Conservation (phyloP, 768 basidiomycete species). For the Saitozyma sp. region DNA sequence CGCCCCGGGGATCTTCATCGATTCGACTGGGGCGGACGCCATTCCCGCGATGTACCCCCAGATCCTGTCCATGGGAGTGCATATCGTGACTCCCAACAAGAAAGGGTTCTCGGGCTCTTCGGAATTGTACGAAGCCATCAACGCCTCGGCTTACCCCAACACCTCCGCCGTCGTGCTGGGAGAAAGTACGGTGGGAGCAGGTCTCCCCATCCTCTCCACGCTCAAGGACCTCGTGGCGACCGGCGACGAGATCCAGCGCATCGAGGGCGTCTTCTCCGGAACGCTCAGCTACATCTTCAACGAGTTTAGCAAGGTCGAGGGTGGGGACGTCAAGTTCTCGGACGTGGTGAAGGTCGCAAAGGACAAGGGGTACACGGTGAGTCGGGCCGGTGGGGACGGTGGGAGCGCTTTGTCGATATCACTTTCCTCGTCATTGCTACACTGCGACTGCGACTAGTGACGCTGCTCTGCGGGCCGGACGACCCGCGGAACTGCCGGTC, state of each 20-base stretch:
- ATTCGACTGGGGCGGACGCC: constrained; percentile 84
- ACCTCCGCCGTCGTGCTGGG: constrained; percentile 59
- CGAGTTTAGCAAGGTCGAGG: constrained; percentile 73
- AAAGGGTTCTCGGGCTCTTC: constrained; percentile 83
- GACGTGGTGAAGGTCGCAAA: constrained; percentile 84
- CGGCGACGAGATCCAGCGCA: constrained; percentile 88
- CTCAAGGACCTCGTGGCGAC: constrained; percentile 88
- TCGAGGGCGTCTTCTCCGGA: constrained; percentile 96
- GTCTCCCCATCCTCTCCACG: constrained; percentile 86
- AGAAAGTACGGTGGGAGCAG: constrained; percentile 94
- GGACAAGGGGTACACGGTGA: constrained; percentile 90
- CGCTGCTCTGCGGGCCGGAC: no score
- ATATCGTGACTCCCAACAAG: constrained; percentile 95
- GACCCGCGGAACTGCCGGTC: no score
- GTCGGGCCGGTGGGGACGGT: constrained; percentile 20
- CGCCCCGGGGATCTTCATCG: constrained; percentile 68
- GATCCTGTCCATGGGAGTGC: constrained; percentile 74
- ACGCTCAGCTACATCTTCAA: constrained; percentile 99
- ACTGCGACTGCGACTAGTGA: no score
- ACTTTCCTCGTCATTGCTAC: neutral
- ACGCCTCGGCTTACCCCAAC: constrained; percentile 61
- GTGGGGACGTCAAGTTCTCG: constrained; percentile 68
- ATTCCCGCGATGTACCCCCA: constrained; percentile 79
- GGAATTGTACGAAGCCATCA: constrained; percentile 68
- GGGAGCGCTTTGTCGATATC: neutral